A percentile compares a stretch with the other conserved stretches of the same genome.
These are phyloP conservation scores for Leavenworthia alabamica DNA, from an alignment of 345 rosid genomes.

Conservation along the genomic window DNA sequence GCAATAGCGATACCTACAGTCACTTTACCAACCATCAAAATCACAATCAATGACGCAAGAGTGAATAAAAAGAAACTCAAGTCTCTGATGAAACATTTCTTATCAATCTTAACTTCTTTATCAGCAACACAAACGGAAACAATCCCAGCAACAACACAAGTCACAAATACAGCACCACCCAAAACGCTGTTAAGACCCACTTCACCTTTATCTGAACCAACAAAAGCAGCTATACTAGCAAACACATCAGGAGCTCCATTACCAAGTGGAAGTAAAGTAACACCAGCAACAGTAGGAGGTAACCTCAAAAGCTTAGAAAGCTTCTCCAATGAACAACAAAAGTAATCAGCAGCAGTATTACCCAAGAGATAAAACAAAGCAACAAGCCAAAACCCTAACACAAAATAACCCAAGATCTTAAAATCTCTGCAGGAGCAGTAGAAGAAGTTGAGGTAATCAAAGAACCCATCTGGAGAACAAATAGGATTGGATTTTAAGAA, in stretches of 20 bases:
- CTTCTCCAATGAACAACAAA: constrained; percentile 71
- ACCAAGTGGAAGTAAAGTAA: constrained; percentile 74
- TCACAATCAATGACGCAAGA: constrained; percentile 45
- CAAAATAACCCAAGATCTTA: constrained; percentile 40
- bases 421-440: constrained; percentile 53
- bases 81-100: constrained; percentile 69
- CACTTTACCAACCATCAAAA: constrained; percentile 45
- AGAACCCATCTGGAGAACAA: constrained; percentile 67
- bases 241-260: constrained; percentile 93
- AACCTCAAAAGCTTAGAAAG: constrained; percentile 62
- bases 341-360: constrained; percentile 75
- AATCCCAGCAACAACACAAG: constrained; percentile 69
- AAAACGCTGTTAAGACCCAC: constrained; percentile 76
- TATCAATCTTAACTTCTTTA: constrained; percentile 47
- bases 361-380: constrained; percentile 75
- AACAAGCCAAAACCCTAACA: constrained; percentile 60
- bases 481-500: constrained; percentile 46
- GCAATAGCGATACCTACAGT: constrained; percentile 45
- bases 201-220: constrained; percentile 44
- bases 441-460: constrained; percentile 68
- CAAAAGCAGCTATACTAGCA: constrained; percentile 78
- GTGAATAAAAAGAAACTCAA: constrained; percentile 62
- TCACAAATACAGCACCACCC: constrained; percentile 80
- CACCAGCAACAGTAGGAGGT: constrained; percentile 82
- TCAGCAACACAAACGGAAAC: constrained; percentile 44